Conservation (phyloP, 768 basidiomycete genomes). For the Kwoniella bestiolae region DNA sequence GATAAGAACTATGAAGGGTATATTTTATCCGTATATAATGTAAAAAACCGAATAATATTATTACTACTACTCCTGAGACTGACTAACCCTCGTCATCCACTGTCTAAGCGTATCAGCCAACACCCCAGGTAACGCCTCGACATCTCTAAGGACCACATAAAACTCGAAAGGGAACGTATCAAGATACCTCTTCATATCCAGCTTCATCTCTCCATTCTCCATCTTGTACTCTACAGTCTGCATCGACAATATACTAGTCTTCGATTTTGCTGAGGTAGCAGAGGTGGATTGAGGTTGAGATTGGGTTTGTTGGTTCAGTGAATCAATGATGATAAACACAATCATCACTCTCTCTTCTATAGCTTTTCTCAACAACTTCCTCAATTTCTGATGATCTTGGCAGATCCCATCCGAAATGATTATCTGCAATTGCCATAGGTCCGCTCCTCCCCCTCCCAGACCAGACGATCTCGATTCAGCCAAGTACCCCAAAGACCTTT, state of each 20-base stretch:
- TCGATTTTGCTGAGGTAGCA: constrained; percentile 3
- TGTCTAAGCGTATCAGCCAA: constrained; percentile 85
- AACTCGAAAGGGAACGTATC: constrained; percentile 99
- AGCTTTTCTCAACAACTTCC: constrained; percentile 77
- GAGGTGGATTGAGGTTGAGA: constrained; percentile 38
- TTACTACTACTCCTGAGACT: constrained; percentile 44
- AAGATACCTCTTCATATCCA: constrained; percentile 84
- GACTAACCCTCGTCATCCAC: constrained; percentile 60
- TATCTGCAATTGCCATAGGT: constrained; percentile 96
- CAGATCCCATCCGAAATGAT: constrained; percentile 99
- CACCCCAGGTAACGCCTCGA: constrained; percentile 89
- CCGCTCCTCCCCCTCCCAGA: constrained; percentile 66
- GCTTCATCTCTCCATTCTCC: constrained; percentile 75
- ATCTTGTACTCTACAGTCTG: constrained; percentile 78
- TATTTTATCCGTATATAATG: not conserved
- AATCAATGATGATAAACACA: constrained; percentile 94
- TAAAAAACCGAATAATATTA: not conserved
- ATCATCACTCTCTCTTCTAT: constrained; percentile 90
- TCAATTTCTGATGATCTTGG: constrained; percentile 86
- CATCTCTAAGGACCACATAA: constrained; percentile 85
- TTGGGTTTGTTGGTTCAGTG: constrained; percentile 64
- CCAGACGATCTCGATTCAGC: constrained; percentile 76
- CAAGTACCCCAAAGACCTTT: constrained; percentile 73
- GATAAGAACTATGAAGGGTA: too few relatives aligned
- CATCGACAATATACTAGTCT: constrained; percentile 88